Percentiles rank a stretch among this genome's conserved stretches.
Conservation (phyloP, 2,329 filamentous ascomycete genomes). For the Calonectria fujianensis region DNA sequence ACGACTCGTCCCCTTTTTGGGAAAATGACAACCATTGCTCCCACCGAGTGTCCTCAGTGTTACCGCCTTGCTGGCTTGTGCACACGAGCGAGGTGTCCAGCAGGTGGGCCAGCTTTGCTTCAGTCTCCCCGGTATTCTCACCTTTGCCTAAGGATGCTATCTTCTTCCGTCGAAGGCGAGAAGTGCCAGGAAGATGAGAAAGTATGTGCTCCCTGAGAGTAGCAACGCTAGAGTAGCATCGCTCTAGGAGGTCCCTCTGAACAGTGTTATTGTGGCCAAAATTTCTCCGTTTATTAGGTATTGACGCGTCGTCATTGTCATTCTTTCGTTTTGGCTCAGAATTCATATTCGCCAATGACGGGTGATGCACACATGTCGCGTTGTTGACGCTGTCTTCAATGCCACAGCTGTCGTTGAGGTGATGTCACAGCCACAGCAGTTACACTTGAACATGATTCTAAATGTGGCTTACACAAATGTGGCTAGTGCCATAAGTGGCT, state of each 20-base stretch:
- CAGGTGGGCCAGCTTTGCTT: constrained; percentile 70
- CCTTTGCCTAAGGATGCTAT: constrained; percentile 67
- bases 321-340: constrained; percentile 55
- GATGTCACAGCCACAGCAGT: constrained; percentile 33
- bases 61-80: constrained; percentile 58
- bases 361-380: constrained; percentile 40
- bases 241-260: constrained; percentile 78
- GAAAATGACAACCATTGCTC: constrained; percentile 77
- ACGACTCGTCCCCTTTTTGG: constrained; percentile 76
- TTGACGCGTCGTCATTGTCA: constrained; percentile 50
- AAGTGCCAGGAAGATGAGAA: constrained; percentile 78
- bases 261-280: constrained; percentile 49
- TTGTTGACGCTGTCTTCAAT: constrained; percentile 13
- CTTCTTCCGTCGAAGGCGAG: constrained; percentile 77
- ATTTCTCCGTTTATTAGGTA: constrained; percentile 40
- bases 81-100: constrained; percentile 84
- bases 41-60: constrained; percentile 65
- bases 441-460: constrained; percentile 17
- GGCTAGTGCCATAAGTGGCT: constrained; percentile 37
- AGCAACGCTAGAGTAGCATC: constrained; percentile 79
- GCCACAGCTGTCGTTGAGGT: constrained; percentile 6
- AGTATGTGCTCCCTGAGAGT: constrained; percentile 84
- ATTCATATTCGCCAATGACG: constrained; percentile 49
- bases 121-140: constrained; percentile 55
- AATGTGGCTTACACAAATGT: constrained; percentile 35